Evolutionary conservation across 2,329 filamentous ascomycete genomes (phyloP).

Genomic region (Pestalotiopsis sp.): DNA sequence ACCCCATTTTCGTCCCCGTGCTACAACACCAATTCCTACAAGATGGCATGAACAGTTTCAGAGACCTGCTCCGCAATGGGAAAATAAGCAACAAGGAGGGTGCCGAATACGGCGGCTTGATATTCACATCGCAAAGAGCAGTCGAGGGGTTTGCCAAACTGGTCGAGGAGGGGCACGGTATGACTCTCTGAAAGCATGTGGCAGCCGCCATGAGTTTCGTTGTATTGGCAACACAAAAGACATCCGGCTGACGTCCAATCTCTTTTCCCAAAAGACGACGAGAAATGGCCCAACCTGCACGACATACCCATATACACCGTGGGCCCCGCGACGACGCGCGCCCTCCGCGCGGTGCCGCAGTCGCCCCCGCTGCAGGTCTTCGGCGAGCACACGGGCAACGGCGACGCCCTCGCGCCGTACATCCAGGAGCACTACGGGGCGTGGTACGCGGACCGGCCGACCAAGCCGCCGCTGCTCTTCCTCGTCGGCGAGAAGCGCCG

Average conservation of each 20-base stretch:
- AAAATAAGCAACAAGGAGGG: constrained; percentile 41
- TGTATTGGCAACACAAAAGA: background rate
- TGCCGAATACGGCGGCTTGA: constrained; percentile 69
- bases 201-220: background rate
- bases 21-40: constrained; percentile 71
- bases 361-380: constrained; percentile 63
- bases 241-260: background rate
- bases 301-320: constrained; percentile 73
- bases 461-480: constrained; percentile 74
- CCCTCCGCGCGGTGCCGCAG: constrained; percentile 61
- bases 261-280: constrained; percentile 17
- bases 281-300: constrained; percentile 55
- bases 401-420: constrained; percentile 74
- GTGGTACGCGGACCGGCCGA: constrained; percentile 45
- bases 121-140: constrained; percentile 83
- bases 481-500: constrained; percentile 87
- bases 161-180: constrained; percentile 54
- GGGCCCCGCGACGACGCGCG: constrained; percentile 78
- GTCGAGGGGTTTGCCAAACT: constrained; percentile 76
- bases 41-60: constrained; percentile 57
- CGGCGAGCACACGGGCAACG: constrained; percentile 83
- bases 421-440: constrained; percentile 77
- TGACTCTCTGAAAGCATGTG: constrained; percentile 9
- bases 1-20: constrained; percentile 75
- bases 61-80: constrained; percentile 47